Conservation (phyloP, 169 alveolate genomes). For the Plasmodium chabaudi region DNA sequence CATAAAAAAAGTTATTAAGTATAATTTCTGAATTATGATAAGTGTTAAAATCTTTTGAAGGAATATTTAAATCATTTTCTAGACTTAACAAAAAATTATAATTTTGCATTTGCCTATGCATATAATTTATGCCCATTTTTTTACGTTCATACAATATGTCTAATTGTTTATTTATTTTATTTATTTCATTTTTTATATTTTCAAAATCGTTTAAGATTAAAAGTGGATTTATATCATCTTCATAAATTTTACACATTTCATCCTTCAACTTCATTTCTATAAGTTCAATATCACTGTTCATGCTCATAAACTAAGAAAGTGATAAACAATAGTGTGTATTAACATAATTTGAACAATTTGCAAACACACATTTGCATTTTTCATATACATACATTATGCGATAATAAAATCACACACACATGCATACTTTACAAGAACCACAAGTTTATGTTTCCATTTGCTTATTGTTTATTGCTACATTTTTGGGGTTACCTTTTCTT, state of each 20-base stretch:
- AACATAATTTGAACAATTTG: background rate
- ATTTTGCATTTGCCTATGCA: slow-evolving; percentile 76
- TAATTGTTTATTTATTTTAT: slow-evolving; percentile 37
- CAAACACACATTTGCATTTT: too few species aligned
- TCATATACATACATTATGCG: too few species aligned
- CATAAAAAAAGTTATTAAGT: slow-evolving; percentile 44
- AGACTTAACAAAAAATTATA: slow-evolving; percentile 44
- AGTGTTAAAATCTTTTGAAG: slow-evolving; percentile 38
- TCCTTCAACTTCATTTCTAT: slow-evolving; percentile 57
- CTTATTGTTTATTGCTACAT: too few species aligned
- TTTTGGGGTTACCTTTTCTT: slow-evolving; percentile 53
- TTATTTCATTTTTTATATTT: slow-evolving; percentile 47
- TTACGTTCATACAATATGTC: slow-evolving; percentile 42
- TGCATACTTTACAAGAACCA: too few species aligned
- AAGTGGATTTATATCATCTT: slow-evolving; percentile 70
- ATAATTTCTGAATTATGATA: slow-evolving; percentile 52
- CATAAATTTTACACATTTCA: slow-evolving; percentile 65
- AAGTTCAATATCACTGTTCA: slow-evolving; percentile 69
- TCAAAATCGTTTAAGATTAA: slow-evolving; percentile 54
- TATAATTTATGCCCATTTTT: slow-evolving; percentile 31
- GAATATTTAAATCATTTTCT: slow-evolving; percentile 58
- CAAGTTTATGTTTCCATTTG: too few species aligned
- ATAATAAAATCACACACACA: too few species aligned
- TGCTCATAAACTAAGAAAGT: slow-evolving; percentile 31
- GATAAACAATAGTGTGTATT: background rate